Base-by-base conservation (phyloP, 768 basidiomycete species). In the Tulasnella sp. region DNA sequence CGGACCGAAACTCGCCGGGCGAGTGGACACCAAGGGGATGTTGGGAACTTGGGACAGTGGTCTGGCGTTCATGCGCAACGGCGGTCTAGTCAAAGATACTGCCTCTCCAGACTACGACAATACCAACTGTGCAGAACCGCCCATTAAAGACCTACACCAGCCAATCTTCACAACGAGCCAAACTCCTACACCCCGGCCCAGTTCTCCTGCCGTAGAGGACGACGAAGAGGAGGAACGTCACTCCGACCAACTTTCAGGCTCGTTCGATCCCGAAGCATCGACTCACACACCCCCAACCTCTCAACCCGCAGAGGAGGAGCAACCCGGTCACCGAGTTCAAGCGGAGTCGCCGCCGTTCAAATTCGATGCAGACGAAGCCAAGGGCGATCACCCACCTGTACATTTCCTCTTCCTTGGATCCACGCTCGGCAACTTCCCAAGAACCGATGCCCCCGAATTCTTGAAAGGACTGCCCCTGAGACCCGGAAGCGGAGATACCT, bases 31-130 rank as follows among this genome's bases (percentile, higher is more conserved):
- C 42, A 89, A 88, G 72, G 97, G 95, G 26, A 85, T 98, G 75
- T 92, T 92, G 79, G 96, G 93, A 29, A 96, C 94, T 3, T 98
- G 94, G 79, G 89, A 96, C 66, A 90, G 90, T 36, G 95, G 95
- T 1, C 82, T 98, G 47, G 88, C 88, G 73, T 94, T 90, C 77
- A 84, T 95, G 70, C 81, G 86, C 47, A 83, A 87, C 62, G 89
- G 90, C 11, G 89, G 88, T 22, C 80, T 92, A 19, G 37, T 42
- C 35, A 75, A 73, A 35, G 72, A 52, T 17, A 69, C 64, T 17
- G 42, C 69, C 4, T 29, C 35, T 7, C 26, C 26, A 26, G 41
- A 69, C 4, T 41, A 69, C 42, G 63, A 65, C 35, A 41, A 41
- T 26, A 35, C 16, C 66, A 41, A 11, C 39, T 67, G 29, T 17